These are phyloP conservation scores for Abrus precatorius DNA, from an alignment of 306 rosid species.

Conservation along the genomic window DNA sequence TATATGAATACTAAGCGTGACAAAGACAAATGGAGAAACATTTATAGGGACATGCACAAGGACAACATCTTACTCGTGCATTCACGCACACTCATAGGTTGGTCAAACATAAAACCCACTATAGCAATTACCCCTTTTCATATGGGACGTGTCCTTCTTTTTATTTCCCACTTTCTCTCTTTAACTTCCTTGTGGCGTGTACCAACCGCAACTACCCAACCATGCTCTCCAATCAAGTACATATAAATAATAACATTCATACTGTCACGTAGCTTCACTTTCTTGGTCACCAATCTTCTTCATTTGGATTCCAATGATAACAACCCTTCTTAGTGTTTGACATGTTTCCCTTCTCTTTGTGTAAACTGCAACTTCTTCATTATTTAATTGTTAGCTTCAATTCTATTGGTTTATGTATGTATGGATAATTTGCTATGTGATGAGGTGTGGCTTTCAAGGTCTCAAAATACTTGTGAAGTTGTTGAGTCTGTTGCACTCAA, in stretches of 20 bases:
- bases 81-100: neutral
- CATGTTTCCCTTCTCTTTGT: no score
- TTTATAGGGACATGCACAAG: conserved; percentile 3
- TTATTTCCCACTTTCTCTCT: conserved; percentile 9
- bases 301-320: neutral
- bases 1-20: neutral
- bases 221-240: neutral
- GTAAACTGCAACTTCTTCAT: no score
- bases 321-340: neutral
- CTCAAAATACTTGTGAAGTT: neutral
- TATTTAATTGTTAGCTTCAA: no score
- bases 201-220: conserved; percentile 8
- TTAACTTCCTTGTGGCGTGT: neutral
- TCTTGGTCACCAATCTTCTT: neutral
- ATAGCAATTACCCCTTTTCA: conserved; percentile 22
- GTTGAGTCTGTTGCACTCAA: neutral
- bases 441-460: conserved; percentile 18
- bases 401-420: neutral
- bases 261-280: neutral
- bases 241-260: neutral
- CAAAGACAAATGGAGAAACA: conserved; percentile 3
- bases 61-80: conserved; percentile 10
- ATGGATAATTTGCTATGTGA: conserved; percentile 25
- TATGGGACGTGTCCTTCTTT: conserved; percentile 3
- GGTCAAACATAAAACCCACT: conserved; percentile 5